Evolutionary conservation across 805 yeast species (phyloP), one percentile per base, ranked within the genome.

Genomic region (Kluyveromyces dobzhanskii): DNA sequence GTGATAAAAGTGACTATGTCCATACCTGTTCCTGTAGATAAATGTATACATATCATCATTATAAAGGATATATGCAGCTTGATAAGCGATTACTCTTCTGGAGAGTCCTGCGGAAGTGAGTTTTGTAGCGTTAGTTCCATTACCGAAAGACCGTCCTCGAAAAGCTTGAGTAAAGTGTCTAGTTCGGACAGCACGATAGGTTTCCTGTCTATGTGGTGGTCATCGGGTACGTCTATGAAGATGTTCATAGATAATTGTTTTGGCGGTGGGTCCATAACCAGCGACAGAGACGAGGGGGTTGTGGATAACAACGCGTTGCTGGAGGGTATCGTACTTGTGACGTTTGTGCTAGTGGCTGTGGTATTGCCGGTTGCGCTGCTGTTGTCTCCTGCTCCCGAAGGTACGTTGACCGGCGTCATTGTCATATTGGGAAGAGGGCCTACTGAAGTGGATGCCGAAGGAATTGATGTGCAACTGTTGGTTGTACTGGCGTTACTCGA

Each of bases 111-210:
- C 9, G 37, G 29, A 13, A 34, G 29, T 12, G 37, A 34, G 37
- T 13, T 25, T 17, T 30, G 37, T 17, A 59, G 38, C 1, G 61
- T 48, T 26, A 42, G 45, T 33, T 59, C 62, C 28, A 59, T 37
- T 0, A 48, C 53, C 3, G 62, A 57, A 10, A 59, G 32, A 4
- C 56, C 54, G 4, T 55, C 59, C 29, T 57, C 61, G 26, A 51
- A 54, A 50, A 53, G 45, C 40, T 49, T 44, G 13, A 59, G 44
- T 21, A 59, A 43, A 5, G 39, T 37, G 35, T 53, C 50, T 25
- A 59, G 44, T 42, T 59, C 61, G n/a, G 50, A 42, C 25, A 57
- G 40, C n/a, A 57, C 56, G 10, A 44, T 46, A 14, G 58, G 56
- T 32, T 57, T 57, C 19, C 50, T 48, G 25, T 59, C 61, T 9